Percentiles rank a stretch among this genome's conserved stretches.
Conservation (phyloP, 768 basidiomycete genomes). For the Tulasnella sp. region DNA sequence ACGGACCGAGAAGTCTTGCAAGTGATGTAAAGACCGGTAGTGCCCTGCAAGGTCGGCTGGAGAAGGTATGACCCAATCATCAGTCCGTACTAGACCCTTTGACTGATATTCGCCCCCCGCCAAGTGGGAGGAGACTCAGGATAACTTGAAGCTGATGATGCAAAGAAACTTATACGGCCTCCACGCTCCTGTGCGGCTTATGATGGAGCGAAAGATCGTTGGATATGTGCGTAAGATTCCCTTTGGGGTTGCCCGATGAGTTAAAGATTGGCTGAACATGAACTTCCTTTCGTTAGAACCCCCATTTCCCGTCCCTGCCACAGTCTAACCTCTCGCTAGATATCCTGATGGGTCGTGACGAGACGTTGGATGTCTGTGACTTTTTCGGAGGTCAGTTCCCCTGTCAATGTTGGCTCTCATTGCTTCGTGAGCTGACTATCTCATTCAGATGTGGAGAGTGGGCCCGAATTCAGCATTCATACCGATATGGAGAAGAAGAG, state of each 20-base stretch:
- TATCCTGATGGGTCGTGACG: conserved; percentile 88
- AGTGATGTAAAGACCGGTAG: conserved; percentile 55
- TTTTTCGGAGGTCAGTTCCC: conserved; percentile 57
- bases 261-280: background rate
- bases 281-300: conserved; percentile 34
- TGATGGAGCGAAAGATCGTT: conserved; percentile 93
- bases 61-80: conserved; percentile 45
- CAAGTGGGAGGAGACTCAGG: conserved; percentile 92
- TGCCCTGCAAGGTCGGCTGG: conserved; percentile 56
- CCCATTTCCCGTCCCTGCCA: conserved; percentile 51
- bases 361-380: conserved; percentile 64
- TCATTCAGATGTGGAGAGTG: conserved; percentile 42
- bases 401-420: background rate
- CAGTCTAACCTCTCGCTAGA: conserved; percentile 80
- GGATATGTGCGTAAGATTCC: conserved; percentile 42
- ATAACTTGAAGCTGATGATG: conserved; percentile 72
- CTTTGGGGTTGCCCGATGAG: background rate
- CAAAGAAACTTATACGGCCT: conserved; percentile 77
- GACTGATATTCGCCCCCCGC: background rate
- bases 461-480: conserved; percentile 45
- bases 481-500: conserved; percentile 54
- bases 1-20: conserved; percentile 74
- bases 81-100: background rate
- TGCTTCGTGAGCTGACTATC: conserved; percentile 1
- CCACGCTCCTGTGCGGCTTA: conserved; percentile 74